Conservation (phyloP, 345 rosid genomes). For the Brassica juncea region DNA sequence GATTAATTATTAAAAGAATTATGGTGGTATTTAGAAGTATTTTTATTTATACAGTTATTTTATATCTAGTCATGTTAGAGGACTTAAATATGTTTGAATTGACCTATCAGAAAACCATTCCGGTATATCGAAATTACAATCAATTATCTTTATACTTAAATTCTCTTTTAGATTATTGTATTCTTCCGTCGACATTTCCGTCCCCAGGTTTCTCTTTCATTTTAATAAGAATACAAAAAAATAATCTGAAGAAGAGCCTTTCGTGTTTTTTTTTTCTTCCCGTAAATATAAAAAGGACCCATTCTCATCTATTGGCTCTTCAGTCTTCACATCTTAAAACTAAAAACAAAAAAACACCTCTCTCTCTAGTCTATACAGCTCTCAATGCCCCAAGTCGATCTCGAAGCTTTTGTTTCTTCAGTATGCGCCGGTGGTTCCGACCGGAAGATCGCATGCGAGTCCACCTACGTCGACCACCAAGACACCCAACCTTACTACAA, state of each 20-base stretch:
- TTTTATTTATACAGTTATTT: background rate
- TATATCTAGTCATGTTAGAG: no score
- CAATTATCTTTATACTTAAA: background rate
- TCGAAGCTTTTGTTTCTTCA: constrained; percentile 72
- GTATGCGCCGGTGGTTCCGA: constrained; percentile 65
- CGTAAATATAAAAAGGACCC: constrained; percentile 20
- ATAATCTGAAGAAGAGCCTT: background rate
- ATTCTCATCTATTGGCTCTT: background rate
- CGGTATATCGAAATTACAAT: no score
- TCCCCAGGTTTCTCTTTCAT: background rate
- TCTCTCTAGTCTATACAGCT: background rate
- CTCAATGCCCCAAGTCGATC: constrained; percentile 52
- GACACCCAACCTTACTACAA: background rate
- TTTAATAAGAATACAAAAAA: background rate
- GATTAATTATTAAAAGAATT: no score
- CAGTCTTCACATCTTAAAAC: constrained; percentile 10
- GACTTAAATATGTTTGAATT: no score
- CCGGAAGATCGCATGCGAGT: constrained; percentile 68
- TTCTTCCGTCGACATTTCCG: background rate
- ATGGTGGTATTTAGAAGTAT: no score
- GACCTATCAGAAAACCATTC: no score
- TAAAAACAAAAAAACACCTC: background rate
- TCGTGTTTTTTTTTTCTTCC: background rate
- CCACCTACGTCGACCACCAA: constrained; percentile 39
- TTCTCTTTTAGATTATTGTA: background rate